Evolutionary conservation across 768 basidiomycete genomes (phyloP).

Genomic region (Candolleomyces aberdarensis): DNA sequence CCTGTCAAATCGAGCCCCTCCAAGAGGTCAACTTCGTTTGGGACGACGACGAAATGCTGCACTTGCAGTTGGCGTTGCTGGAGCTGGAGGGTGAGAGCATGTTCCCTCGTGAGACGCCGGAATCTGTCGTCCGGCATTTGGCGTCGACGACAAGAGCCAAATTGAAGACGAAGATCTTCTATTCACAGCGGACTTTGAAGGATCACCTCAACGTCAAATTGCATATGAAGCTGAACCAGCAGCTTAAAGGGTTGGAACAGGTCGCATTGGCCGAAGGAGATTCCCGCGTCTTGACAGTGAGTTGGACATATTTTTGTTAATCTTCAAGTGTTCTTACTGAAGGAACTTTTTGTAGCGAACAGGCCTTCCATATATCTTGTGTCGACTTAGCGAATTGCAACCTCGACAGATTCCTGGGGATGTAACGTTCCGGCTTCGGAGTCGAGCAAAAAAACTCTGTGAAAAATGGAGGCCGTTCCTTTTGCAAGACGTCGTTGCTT

Average conservation of each 20-base stretch:
- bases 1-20: background rate
- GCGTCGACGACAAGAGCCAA: background rate
- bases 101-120: background rate
- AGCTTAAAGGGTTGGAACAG: background rate
- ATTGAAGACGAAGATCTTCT: background rate
- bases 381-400: background rate
- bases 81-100: background rate
- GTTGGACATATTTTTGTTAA: background rate
- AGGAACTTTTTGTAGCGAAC: background rate
- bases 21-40: conserved; percentile 2
- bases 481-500: background rate
- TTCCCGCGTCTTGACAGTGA: background rate
- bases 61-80: background rate
- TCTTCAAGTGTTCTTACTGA: background rate
- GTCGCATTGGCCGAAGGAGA: background rate
- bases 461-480: conserved; percentile 2
- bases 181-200: background rate
- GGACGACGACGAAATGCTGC: background rate
- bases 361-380: background rate
- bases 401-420: background rate
- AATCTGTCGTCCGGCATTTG: background rate
- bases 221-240: background rate
- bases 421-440: background rate
- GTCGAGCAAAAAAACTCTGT: background rate
- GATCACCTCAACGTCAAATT: background rate